Conservation (phyloP, 345 rosid species). For the Combretum micranthum region DNA sequence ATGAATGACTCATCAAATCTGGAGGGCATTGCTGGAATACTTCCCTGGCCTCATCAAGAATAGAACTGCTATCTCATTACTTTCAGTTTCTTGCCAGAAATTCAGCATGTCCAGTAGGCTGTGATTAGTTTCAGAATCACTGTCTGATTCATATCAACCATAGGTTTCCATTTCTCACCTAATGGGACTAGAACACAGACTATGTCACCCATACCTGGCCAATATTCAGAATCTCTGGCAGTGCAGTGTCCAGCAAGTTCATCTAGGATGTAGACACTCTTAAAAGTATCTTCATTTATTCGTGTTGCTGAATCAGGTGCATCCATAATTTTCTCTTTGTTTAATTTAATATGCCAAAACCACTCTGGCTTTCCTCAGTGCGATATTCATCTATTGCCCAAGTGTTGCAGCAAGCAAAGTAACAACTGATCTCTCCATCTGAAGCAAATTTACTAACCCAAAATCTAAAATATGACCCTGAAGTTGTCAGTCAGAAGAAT, state of each 20-base stretch:
- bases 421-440: constrained; percentile 36
- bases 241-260: constrained; percentile 52
- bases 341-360: constrained; percentile 37
- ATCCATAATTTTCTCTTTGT: constrained; percentile 26
- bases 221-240: constrained; percentile 34
- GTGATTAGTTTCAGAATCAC: constrained; percentile 19
- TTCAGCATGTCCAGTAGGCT: constrained; percentile 34
- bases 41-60: constrained; percentile 24
- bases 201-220: constrained; percentile 45
- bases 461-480: constrained; percentile 48
- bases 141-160: constrained; percentile 15
- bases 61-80: constrained; percentile 10
- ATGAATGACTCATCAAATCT: constrained; percentile 38
- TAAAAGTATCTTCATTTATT: constrained; percentile 22
- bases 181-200: constrained; percentile 32
- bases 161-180: constrained; percentile 42
- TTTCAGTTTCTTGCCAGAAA: constrained; percentile 38
- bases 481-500: constrained; percentile 41
- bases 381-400: constrained; percentile 41
- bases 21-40: constrained; percentile 32
- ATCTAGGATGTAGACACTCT: constrained; percentile 25
- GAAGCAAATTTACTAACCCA: constrained; percentile 45
- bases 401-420: constrained; percentile 50
- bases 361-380: constrained; percentile 45
- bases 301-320: constrained; percentile 28